phyloP scores from a whole-genome alignment of 2,329 filamentous ascomycete genomes.

The Aciculosporium take region DNA sequence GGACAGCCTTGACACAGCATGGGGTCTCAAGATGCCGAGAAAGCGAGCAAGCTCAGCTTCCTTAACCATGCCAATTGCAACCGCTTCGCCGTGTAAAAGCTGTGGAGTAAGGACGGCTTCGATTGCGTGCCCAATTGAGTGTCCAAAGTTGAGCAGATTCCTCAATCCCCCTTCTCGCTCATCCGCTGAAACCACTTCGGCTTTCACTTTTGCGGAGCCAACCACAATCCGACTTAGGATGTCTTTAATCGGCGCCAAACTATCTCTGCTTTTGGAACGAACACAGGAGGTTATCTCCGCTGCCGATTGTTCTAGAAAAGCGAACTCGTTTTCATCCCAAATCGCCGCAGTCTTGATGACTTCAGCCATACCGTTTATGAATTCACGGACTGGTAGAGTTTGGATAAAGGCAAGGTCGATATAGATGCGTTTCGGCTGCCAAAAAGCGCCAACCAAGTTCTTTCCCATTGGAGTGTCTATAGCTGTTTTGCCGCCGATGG shows the following conservation, averaged over 20 bases:
- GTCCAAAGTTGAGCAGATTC: constrained; percentile 93
- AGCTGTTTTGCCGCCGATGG: constrained; percentile 94
- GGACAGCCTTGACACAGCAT: constrained; percentile 73
- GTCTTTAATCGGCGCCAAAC: constrained; percentile 56
- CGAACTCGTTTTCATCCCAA: constrained; percentile 81
- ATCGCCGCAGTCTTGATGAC: constrained; percentile 97
- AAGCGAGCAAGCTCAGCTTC: constrained; percentile 88
- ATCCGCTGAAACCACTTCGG: constrained; percentile 83
- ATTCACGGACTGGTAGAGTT: constrained; percentile 77
- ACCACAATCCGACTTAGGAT: constrained; percentile 69
- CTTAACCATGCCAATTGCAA: constrained; percentile 96
- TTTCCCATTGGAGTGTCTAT: constrained; percentile 95
- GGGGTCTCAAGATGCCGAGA: constrained; percentile 70
- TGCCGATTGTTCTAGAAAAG: constrained; percentile 69
- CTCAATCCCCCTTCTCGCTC: constrained; percentile 87
- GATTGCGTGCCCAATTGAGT: constrained; percentile 93
- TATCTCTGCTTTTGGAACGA: constrained; percentile 26
- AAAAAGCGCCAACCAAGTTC: constrained; percentile 90
- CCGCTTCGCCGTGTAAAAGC: constrained; percentile 86
- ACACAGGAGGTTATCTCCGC: constrained; percentile 47
- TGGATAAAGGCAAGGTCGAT: constrained; percentile 87
- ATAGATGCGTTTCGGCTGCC: constrained; percentile 89
- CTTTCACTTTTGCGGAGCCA: constrained; percentile 86
- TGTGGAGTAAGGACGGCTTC: constrained; percentile 93
- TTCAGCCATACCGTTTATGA: constrained; percentile 98